phyloP scores from a whole-genome alignment of 1,284 basidiomycete species.

The Melampsora medusae region DNA sequence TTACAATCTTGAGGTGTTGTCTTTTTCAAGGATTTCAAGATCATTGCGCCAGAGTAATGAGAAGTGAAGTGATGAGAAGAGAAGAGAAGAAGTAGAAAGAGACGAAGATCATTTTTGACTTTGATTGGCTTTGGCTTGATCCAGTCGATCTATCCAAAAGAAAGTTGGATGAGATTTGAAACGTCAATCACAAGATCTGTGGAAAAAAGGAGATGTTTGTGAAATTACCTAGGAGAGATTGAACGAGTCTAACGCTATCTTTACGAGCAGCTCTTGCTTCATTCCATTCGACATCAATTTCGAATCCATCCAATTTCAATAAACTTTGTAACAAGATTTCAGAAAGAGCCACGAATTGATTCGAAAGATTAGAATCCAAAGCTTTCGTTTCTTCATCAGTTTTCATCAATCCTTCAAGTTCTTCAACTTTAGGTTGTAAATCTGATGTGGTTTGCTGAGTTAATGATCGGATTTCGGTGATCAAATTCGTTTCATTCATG shows the following conservation, averaged over 20 bases:
- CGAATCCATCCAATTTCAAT: slow-evolving; percentile 70
- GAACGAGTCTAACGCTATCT: slow-evolving; percentile 68
- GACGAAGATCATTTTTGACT: background rate
- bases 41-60: too few relatives aligned
- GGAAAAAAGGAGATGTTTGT: background rate
- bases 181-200: background rate
- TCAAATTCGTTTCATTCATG: slow-evolving; percentile 18
- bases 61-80: too few relatives aligned
- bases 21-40: too few relatives aligned
- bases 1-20: too few relatives aligned
- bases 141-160: background rate
- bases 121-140: slow-evolving; percentile 6
- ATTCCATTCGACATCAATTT: slow-evolving; percentile 67
- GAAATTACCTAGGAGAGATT: slow-evolving; percentile 52
- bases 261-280: slow-evolving; percentile 70
- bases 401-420: slow-evolving; percentile 10
- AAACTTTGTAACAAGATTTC: slow-evolving; percentile 67
- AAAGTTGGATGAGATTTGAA: background rate
- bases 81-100: too few relatives aligned
- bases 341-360: slow-evolving; percentile 63
- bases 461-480: slow-evolving; percentile 8
- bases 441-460: slow-evolving; percentile 1
- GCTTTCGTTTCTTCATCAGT: background rate
- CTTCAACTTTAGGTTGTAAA: slow-evolving; percentile 17
- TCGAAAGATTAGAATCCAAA: slow-evolving; percentile 61